phyloP scores from a whole-genome alignment of 768 basidiomycete genomes.

The Sutorius australiensis region DNA sequence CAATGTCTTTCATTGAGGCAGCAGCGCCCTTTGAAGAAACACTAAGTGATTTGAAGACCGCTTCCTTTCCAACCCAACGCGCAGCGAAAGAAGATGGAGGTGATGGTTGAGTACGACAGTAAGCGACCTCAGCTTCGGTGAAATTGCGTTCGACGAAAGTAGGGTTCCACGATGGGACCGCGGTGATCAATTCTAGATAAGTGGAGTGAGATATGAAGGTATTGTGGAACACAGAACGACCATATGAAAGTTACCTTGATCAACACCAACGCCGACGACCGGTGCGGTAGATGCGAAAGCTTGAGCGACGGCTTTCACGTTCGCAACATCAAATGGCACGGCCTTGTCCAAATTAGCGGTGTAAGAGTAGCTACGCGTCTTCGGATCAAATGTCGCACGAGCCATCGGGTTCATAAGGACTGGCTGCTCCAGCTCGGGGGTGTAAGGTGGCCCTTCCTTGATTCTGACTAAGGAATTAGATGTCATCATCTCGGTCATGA shows the following conservation, averaged over 20 bases:
- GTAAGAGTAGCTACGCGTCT: constrained; percentile 86
- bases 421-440: constrained; percentile 76
- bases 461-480: constrained; percentile 89
- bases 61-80: constrained; percentile 97
- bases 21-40: constrained; percentile 88
- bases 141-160: constrained; percentile 92
- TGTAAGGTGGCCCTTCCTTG: constrained; percentile 91
- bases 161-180: constrained; percentile 85
- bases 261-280: constrained; percentile 79
- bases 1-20: constrained; percentile 96
- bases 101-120: constrained; percentile 85
- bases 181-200: constrained; percentile 76
- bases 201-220: constrained; percentile 3
- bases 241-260: constrained; percentile 60
- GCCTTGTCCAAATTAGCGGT: constrained; percentile 54
- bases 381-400: constrained; percentile 73
- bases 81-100: constrained; percentile 90
- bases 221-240: not conserved
- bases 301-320: constrained; percentile 61
- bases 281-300: constrained; percentile 34
- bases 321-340: constrained; percentile 56
- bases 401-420: constrained; percentile 93
- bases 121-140: constrained; percentile 80
- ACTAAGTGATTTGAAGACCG: constrained; percentile 92
- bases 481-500: constrained; percentile 96